Conservation (phyloP, 352 stramenopile species). For the Pythium brassicae region DNA sequence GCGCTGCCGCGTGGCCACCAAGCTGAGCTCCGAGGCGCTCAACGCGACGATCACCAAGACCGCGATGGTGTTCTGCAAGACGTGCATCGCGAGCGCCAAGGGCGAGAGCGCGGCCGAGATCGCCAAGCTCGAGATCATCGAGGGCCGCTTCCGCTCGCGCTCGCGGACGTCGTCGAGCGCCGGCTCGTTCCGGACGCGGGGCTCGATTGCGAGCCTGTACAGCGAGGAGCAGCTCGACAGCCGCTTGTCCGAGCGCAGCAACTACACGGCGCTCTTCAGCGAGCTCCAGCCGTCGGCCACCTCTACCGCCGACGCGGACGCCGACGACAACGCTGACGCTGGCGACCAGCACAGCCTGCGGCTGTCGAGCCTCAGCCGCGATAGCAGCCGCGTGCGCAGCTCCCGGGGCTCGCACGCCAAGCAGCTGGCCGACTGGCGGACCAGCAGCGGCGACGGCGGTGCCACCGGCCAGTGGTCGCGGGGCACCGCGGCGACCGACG, state of each 20-base stretch:
- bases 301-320: too few relatives aligned
- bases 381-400: neutral
- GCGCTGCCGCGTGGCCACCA: slow-evolving; percentile 38
- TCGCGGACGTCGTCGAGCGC: slow-evolving; percentile 27
- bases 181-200: slow-evolving; percentile 7
- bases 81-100: slow-evolving; percentile 44
- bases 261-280: slow-evolving; percentile 31
- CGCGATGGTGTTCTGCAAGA: slow-evolving; percentile 61
- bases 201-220: slow-evolving; percentile 11
- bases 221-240: slow-evolving; percentile 10
- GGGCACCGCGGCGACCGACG: slow-evolving; percentile 34
- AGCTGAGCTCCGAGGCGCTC: slow-evolving; percentile 39
- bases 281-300: slow-evolving; percentile 9
- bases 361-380: neutral
- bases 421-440: slow-evolving; percentile 13
- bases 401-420: slow-evolving; percentile 8
- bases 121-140: slow-evolving; percentile 51
- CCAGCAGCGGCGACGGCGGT: slow-evolving; percentile 9
- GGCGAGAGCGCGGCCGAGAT: slow-evolving; percentile 59
- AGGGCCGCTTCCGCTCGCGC: slow-evolving; percentile 24
- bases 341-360: slow-evolving; percentile 16
- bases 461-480: slow-evolving; percentile 1
- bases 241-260: slow-evolving; percentile 39
- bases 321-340: slow-evolving; percentile 23
- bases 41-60: slow-evolving; percentile 37